Percentiles rank a stretch among this genome's conserved stretches.
phyloP scores from a whole-genome alignment of 495 filamentous ascomycete genomes.

The Trichoderma erinaceum region DNA sequence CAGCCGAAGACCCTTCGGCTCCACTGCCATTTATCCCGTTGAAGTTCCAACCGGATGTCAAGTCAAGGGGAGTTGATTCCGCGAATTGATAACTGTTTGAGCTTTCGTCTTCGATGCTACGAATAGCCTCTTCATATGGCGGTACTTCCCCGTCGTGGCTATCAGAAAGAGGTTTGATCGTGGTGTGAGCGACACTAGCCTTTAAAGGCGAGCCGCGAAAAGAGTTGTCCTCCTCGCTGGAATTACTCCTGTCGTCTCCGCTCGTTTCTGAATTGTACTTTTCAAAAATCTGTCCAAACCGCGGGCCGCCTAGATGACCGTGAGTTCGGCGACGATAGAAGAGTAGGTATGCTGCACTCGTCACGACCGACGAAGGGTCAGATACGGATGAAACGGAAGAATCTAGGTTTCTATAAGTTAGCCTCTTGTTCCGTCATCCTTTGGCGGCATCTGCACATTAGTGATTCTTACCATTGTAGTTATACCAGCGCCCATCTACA shows the following conservation, averaged over 20 bases:
- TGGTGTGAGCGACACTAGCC: constrained; percentile 16
- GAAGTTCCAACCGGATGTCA: background rate
- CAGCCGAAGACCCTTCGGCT: constrained; percentile 18
- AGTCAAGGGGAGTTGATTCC: background rate
- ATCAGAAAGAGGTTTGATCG: constrained; percentile 17
- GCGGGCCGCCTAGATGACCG: constrained; percentile 66
- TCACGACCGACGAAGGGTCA: constrained; percentile 52
- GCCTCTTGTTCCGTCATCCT: background rate
- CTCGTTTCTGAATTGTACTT: constrained; percentile 39
- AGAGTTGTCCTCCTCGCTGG: constrained; percentile 27
- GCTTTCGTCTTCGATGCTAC: constrained; percentile 38
- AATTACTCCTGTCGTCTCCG: constrained; percentile 32
- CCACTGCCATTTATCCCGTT: constrained; percentile 12
- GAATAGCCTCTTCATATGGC: constrained; percentile 10
- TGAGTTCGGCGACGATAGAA: constrained; percentile 89
- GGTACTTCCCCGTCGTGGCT: constrained; percentile 5
- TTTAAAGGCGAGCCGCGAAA: background rate
- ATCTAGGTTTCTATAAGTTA: constrained; percentile 50
- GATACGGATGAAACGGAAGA: constrained; percentile 52
- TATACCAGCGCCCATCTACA: constrained; percentile 78
- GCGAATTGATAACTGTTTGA: background rate
- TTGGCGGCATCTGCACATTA: background rate
- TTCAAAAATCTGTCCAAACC: constrained; percentile 62
- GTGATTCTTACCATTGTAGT: constrained; percentile 76
- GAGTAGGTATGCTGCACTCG: constrained; percentile 75